These are phyloP conservation scores for Monosporascus sp. DNA, from an alignment of 2,329 filamentous ascomycete species.

Conservation along the genomic window DNA sequence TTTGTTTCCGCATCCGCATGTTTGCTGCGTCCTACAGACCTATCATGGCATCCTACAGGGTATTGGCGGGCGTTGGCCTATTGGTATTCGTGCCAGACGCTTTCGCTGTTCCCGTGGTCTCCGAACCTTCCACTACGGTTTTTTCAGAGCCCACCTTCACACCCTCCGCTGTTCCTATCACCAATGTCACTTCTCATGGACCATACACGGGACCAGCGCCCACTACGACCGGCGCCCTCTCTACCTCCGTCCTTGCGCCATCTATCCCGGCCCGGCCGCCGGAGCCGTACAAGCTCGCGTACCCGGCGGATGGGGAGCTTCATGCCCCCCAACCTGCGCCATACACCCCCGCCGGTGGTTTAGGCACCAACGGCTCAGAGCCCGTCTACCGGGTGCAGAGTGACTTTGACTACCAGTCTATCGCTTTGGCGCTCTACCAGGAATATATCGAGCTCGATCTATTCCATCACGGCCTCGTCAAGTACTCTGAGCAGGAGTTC, in stretches of 20 bases:
- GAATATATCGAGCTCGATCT: slow-evolving; percentile 83
- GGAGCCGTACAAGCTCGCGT: slow-evolving; percentile 58
- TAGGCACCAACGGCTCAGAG: slow-evolving; percentile 71
- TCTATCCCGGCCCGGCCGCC: slow-evolving; percentile 55
- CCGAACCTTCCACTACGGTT: slow-evolving; percentile 30
- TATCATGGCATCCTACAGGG: slow-evolving; percentile 11
- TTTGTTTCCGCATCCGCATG: not conserved
- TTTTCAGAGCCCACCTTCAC: slow-evolving; percentile 24
- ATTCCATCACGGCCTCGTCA: slow-evolving; percentile 70
- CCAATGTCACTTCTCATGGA: slow-evolving; percentile 62
- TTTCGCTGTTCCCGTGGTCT: slow-evolving; percentile 30
- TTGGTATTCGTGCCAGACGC: slow-evolving; percentile 12
- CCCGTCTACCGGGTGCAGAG: slow-evolving; percentile 74
- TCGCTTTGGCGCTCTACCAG: slow-evolving; percentile 70
- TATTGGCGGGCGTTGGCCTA: slow-evolving; percentile 6
- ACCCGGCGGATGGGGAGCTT: slow-evolving; percentile 66
- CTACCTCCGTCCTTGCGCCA: slow-evolving; percentile 50
- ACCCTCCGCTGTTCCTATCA: slow-evolving; percentile 30
- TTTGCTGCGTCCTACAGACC: not conserved
- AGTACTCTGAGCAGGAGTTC: slow-evolving; percentile 66
- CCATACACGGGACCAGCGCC: slow-evolving; percentile 58
- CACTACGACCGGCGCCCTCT: slow-evolving; percentile 65
- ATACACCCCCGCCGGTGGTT: slow-evolving; percentile 66
- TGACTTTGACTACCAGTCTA: slow-evolving; percentile 78
- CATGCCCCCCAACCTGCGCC: slow-evolving; percentile 65